Evolutionary conservation across 441 rosid species (phyloP), one percentile per base, ranked within the genome.

Genomic region (Aquilaria agallochum): DNA sequence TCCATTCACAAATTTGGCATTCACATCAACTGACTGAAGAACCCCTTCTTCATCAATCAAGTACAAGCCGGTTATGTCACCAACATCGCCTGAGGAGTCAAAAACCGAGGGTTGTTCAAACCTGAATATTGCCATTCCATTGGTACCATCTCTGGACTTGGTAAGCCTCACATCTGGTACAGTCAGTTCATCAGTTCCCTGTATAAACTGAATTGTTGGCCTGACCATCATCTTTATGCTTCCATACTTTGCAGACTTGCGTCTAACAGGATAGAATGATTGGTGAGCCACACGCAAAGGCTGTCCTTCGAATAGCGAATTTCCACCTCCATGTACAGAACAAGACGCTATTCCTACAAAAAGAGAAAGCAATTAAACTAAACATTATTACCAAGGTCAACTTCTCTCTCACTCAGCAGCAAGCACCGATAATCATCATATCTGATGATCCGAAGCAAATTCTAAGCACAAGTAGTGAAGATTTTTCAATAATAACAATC

Each of bases 31-130:
- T 0, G 99, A 89, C 62, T 94, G 97, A 68, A 94, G 86, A 64
- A 83, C 83, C 10, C 97, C 94, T 82, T 91, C 96, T 74, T 91
- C 96, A 44, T 94, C 99, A 12, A 91, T 91, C 97, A 94, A 89
- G 86, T 80, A 94, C 63, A 94, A 79, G 3, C 99, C 97, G 0
- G 99, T 94, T 57, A 94, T 94, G 49, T 94, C 97, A 9, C 97
- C 97, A 2, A 94, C 84, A 58, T 94, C 97, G 4, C 90, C 81
- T 0, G 97, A 85, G 0, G 97, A 76, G 66, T 94, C 99, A 31
- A 94, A 94, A 30, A 94, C 97, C 0, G 99, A 91, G 1, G 96
- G 99, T 69, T 94, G 88, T 1, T 84, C 92, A 52, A 94, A 94
- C 65, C 58, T 78, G 73, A 94, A 94, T 64, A 82, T 80, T 13